phyloP scores from a whole-genome alignment of 202 grass and related monocot genomes.

The Digitaria exilis region DNA sequence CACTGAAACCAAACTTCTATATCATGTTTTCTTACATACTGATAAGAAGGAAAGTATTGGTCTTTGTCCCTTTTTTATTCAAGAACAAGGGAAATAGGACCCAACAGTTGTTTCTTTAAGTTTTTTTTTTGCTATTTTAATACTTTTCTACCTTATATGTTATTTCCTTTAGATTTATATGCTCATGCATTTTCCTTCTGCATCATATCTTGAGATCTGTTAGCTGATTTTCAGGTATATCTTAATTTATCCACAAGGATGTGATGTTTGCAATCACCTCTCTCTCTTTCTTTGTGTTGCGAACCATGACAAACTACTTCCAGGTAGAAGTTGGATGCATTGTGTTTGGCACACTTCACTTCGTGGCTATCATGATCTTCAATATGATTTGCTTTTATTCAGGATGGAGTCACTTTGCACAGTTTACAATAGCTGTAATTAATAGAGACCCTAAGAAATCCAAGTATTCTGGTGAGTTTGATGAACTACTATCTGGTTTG shows the following conservation, averaged over 20 bases:
- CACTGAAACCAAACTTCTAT: neutral
- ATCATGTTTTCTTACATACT: neutral
- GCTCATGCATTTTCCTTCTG: conserved; percentile 16
- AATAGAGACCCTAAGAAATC: conserved; percentile 99
- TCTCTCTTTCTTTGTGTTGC: conserved; percentile 99
- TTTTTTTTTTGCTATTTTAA: neutral
- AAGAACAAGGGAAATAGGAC: conserved; percentile 9
- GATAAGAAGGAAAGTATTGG: neutral
- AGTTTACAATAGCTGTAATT: conserved; percentile 99
- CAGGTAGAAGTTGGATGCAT: conserved; percentile 60
- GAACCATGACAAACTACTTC: conserved; percentile 95
- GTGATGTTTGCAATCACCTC: conserved; percentile 94
- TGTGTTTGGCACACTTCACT: neutral
- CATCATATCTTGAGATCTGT: conserved; percentile 30
- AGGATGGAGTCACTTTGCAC: conserved; percentile 98
- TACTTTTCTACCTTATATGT: neutral
- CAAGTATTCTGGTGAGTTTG: conserved; percentile 89
- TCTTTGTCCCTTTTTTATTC: neutral
- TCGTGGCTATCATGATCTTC: conserved; percentile 26
- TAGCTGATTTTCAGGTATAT: conserved; percentile 80
- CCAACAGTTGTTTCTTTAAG: neutral
- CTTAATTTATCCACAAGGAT: conserved; percentile 98
- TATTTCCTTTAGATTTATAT: neutral
- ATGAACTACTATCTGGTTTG: conserved; percentile 39
- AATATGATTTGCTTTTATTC: conserved; percentile 44